Base-by-base conservation (phyloP, 2,329 filamentous ascomycete genomes). In the Talaromyces marneffei region DNA sequence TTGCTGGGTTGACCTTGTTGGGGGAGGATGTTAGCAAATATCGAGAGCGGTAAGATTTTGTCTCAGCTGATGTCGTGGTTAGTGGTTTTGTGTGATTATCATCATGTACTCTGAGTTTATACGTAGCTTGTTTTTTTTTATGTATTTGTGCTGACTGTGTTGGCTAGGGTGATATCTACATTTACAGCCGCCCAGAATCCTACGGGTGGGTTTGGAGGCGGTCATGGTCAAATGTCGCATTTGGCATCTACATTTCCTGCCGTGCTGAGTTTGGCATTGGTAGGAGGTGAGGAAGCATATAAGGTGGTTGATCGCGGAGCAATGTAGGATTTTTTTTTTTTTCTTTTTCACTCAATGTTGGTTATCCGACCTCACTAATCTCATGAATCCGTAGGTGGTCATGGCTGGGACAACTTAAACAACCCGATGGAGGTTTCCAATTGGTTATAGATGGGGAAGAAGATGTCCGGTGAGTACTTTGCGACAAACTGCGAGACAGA, bases 191-290 rank as follows among this genome's bases (percentile, higher is more conserved):
- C 93, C 76, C 94, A 97, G 77, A 95, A 97, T 74, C 74, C 80
- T 23, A 82, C 81, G 16, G 94, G 94, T 56, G 94, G 94, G 2
- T 96, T 96, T 73, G 94, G 92, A 57, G 94, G 93, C 65, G 92
- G 94, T n/a, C 89, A 92, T 74, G 92, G 93, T 29, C 94, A 97
- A 72, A 82, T 85, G 66, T 92, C 91, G 58, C 94, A 99, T 76
- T 83, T 94, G 67, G 94, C 94, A 61, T 88, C 90, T 52, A 91
- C 90, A 0, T 99, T 97, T 80, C 92, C 92, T 53, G 84, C 88
- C 42, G 78, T 96, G 20, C 83, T 99, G 62, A 86, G 89, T 50
- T 80, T 99, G 57, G 85, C 88, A 25, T 84, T 92, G 64, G 89
- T 93, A 44, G 91, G 90, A 57, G 91, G 89, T 8, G 78, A 87